These are phyloP conservation scores for Akanthomyces dipterigenus DNA, from an alignment of 2,329 filamentous ascomycete genomes.

Conservation along the genomic window DNA sequence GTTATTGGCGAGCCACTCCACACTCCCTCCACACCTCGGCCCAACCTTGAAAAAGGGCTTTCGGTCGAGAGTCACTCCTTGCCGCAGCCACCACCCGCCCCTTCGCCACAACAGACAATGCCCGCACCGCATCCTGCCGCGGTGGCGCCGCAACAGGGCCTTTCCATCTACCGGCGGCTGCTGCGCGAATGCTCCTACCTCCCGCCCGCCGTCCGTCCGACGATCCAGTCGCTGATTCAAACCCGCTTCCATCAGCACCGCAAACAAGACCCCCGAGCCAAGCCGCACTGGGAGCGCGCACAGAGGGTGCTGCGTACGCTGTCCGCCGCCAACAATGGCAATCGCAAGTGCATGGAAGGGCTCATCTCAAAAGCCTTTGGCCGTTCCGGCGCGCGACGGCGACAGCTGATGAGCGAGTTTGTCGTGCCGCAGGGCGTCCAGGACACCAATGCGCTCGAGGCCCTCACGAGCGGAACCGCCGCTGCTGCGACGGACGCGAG, in stretches of 20 bases:
- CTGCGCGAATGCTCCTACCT: slow-evolving; percentile 57
- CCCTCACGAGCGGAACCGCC: slow-evolving; percentile 17
- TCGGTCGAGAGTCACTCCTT: neutral
- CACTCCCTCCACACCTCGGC: too few relatives aligned
- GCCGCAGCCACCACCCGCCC: neutral
- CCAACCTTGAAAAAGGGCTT: neutral
- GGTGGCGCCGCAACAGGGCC: neutral
- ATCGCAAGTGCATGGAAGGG: slow-evolving; percentile 37
- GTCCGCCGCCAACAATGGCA: slow-evolving; percentile 47
- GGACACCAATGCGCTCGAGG: slow-evolving; percentile 35
- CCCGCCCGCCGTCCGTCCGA: slow-evolving; percentile 41
- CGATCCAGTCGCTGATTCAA: slow-evolving; percentile 36
- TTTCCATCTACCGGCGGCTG: slow-evolving; percentile 46
- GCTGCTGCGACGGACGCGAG: neutral
- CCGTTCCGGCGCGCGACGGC: slow-evolving; percentile 43
- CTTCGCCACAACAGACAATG: neutral
- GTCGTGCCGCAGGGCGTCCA: slow-evolving; percentile 29
- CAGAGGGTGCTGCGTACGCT: slow-evolving; percentile 39
- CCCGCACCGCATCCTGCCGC: neutral
- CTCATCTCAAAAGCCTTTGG: slow-evolving; percentile 47
- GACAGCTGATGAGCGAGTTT: slow-evolving; percentile 38
- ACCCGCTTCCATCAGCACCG: slow-evolving; percentile 38
- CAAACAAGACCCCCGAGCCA: slow-evolving; percentile 21
- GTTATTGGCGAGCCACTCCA: neutral
- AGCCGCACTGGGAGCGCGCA: slow-evolving; percentile 33